Evolutionary conservation across 805 yeast genomes (phyloP).

Genomic region (Candida verbasci): DNA sequence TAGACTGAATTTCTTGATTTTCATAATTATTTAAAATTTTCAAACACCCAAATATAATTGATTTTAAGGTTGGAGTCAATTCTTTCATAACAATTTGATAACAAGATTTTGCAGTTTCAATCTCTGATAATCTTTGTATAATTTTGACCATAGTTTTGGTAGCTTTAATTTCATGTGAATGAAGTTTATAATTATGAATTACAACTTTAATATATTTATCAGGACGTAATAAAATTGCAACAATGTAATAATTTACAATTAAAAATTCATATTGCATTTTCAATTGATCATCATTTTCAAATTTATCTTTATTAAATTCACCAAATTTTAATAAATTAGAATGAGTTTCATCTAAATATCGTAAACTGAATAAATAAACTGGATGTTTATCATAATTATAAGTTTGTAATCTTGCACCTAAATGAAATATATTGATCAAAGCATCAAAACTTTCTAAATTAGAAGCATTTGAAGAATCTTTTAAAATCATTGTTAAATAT

Average conservation of each 20-base stretch:
- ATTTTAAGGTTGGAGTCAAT: slow-evolving; percentile 20
- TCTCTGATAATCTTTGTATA: slow-evolving; percentile 26
- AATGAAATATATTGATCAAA: slow-evolving; percentile 29
- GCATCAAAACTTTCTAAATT: slow-evolving; percentile 33
- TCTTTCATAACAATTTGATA: slow-evolving; percentile 22
- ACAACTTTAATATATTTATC: slow-evolving; percentile 23
- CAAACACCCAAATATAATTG: slow-evolving; percentile 22
- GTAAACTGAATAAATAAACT: slow-evolving; percentile 24
- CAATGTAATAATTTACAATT: slow-evolving; percentile 25
- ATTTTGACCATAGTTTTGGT: slow-evolving; percentile 24
- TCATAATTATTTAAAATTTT: slow-evolving; percentile 21
- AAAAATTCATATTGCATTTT: slow-evolving; percentile 18
- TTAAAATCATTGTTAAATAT: slow-evolving; percentile 23
- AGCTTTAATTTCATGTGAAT: slow-evolving; percentile 20
- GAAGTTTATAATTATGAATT: slow-evolving; percentile 17
- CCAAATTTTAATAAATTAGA: slow-evolving; percentile 16
- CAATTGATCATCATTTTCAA: slow-evolving; percentile 11
- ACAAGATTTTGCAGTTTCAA: slow-evolving; percentile 14
- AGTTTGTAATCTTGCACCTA: slow-evolving; percentile 27
- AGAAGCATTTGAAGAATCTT: slow-evolving; percentile 21
- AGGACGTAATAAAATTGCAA: slow-evolving; percentile 34
- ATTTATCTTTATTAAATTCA: slow-evolving; percentile 10
- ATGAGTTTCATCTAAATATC: slow-evolving; percentile 29
- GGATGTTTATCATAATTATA: slow-evolving; percentile 18
- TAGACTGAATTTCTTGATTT: neutral